Evolutionary conservation across 2,329 filamentous ascomycete genomes (phyloP).

Genomic region (Ophiognomonia clavigignenti-juglandacearum): DNA sequence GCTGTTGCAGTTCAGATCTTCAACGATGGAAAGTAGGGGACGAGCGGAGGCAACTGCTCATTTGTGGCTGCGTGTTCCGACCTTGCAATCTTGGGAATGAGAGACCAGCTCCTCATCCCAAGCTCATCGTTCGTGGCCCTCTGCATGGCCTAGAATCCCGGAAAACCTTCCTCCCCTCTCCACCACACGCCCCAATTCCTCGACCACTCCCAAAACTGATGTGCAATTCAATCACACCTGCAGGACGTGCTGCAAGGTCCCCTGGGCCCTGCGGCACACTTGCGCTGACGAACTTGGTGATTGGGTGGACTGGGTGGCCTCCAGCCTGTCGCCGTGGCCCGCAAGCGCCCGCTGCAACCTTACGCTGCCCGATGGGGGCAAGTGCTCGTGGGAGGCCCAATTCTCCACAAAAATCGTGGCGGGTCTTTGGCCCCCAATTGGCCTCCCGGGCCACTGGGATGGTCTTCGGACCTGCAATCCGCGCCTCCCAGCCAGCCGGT

Average conservation of each 20-base stretch:
- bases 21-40: neutral
- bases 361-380: conserved; percentile 3
- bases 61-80: neutral
- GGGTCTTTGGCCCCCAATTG: conserved; percentile 4
- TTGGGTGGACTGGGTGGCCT: conserved; percentile 3
- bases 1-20: neutral
- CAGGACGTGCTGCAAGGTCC: conserved; percentile 18
- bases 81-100: neutral
- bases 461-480: neutral
- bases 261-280: conserved; percentile 18
- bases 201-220: conserved; percentile 16
- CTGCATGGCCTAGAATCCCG: neutral
- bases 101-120: neutral
- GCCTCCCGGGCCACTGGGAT: too few species aligned
- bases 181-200: neutral
- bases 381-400: neutral
- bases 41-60: neutral
- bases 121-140: conserved; percentile 9
- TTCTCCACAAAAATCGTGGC: too few species aligned
- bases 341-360: conserved; percentile 14
- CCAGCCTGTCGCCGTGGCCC: too few species aligned
- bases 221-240: conserved; percentile 13
- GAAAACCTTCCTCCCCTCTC: neutral
- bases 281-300: neutral
- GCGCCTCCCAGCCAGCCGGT: neutral